Evolutionary conservation across 805 yeast genomes (phyloP), one percentile per base, ranked within the genome.

Genomic region (Monosporozyma yasuniensis): DNA sequence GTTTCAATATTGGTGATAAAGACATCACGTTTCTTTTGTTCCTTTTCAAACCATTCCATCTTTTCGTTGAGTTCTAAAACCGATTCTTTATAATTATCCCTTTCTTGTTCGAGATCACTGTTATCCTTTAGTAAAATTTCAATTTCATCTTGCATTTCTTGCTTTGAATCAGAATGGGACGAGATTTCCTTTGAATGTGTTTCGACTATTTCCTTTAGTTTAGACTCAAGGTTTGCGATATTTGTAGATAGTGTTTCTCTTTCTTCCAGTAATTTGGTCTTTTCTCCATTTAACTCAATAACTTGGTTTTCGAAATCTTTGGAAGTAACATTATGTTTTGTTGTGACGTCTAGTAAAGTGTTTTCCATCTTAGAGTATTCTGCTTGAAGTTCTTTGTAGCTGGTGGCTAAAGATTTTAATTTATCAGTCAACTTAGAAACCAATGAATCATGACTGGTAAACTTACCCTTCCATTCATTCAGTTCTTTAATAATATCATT

Each of bases 341-440:
- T 48, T n/a, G 53, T 52, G 2, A 46, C 12, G 2, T 52, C 28
- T 2, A 54, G 39, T 3, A 66, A 10, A 6, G 52, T 14, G 8
- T 50, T 44, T 27, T 59, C 59, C 14, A 65, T 44, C 3, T 21
- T 25, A 5, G 55, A 54, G 41, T 62, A 64, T 22, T 61, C 66
- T 1, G 34, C 19, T 16, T 59, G 58, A 18, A 69, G 47, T 7
- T 61, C 64, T 38, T 63, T 63, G 43, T 58, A 66, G 7, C 59
- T 57, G 6, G 58, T 52, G 1, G 78, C 77, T 16, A 79, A 60
- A 1, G 69, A 62, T 55, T 72, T 72, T 38, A 78, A 57, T 57
- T 76, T 77, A 16, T 69, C 74, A 0, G 77, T 72, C 44, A 77
- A 53, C 50, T 72, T 75, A 3, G 71, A 66, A 22, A 74, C 68